Evolutionary conservation across 106 monocot species (phyloP).

Genomic region (Phalaenopsis equestris): DNA sequence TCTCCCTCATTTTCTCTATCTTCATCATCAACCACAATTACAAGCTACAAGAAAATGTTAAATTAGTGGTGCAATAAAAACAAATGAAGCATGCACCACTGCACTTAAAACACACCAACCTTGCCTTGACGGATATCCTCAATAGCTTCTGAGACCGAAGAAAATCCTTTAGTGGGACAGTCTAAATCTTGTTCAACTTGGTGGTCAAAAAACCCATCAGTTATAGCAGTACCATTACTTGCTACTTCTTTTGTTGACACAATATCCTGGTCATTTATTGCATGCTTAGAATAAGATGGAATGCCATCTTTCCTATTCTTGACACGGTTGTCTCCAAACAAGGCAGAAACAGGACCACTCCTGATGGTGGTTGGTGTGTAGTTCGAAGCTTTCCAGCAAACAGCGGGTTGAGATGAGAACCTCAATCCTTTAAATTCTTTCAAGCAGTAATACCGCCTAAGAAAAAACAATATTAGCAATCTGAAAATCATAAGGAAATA

Average conservation of each 20-base stretch:
- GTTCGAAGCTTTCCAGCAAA: conserved; percentile 11
- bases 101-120: conserved; percentile 28
- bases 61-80: conserved; percentile 11
- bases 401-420: conserved; percentile 1
- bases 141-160: conserved; percentile 76
- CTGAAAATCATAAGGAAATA: neutral
- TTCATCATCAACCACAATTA: conserved; percentile 95
- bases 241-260: conserved; percentile 4
- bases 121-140: conserved; percentile 90
- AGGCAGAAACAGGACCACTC: conserved; percentile 9
- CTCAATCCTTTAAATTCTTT: conserved; percentile 8
- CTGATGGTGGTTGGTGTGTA: conserved; percentile 4
- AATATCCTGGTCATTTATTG: conserved; percentile 14
- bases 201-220: conserved; percentile 37
- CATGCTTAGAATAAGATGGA: conserved; percentile 4
- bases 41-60: conserved; percentile 46
- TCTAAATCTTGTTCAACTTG: conserved; percentile 65
- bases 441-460: conserved; percentile 3
- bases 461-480: neutral
- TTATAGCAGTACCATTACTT: conserved; percentile 12
- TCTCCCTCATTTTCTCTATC: conserved; percentile 96
- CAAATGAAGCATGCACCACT: neutral
- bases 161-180: conserved; percentile 64
- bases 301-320: conserved; percentile 13
- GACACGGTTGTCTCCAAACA: conserved; percentile 16